Evolutionary conservation across 2,329 filamentous ascomycete genomes (phyloP).

Genomic region (Colletotrichum tabaci): DNA sequence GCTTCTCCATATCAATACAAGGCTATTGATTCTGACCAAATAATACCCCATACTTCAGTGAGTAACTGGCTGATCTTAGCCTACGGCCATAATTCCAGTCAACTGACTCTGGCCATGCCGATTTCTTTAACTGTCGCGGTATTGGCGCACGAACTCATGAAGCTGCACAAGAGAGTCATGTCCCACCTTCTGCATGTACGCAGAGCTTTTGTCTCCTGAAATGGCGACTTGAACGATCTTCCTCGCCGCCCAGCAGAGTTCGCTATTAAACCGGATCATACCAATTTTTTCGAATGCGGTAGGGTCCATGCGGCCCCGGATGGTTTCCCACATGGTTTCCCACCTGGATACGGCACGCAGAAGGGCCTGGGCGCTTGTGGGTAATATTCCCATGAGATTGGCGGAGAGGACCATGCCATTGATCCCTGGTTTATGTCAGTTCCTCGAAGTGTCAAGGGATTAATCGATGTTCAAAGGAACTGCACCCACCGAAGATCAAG

Average conservation of each 20-base stretch:
- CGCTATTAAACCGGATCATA: slow-evolving; percentile 35
- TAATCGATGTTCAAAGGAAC: accelerated
- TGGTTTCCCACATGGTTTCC: slow-evolving; percentile 44
- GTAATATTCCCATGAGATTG: slow-evolving; percentile 41
- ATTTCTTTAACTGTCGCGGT: slow-evolving; percentile 6
- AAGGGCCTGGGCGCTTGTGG: slow-evolving; percentile 26
- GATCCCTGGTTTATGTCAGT: slow-evolving; percentile 24
- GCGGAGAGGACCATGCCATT: slow-evolving; percentile 37
- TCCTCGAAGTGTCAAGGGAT: not conserved
- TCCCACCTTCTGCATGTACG: slow-evolving; percentile 37
- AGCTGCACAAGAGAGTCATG: slow-evolving; percentile 35
- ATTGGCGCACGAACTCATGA: slow-evolving; percentile 36
- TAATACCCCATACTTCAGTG: too few species aligned
- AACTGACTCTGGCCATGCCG: not conserved
- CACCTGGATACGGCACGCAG: slow-evolving; percentile 44
- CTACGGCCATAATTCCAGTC: not conserved
- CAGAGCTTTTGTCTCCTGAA: slow-evolving; percentile 32
- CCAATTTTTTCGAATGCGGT: slow-evolving; percentile 13
- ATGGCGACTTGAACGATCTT: slow-evolving; percentile 33
- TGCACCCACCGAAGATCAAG: slow-evolving; percentile 32
- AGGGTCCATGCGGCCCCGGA: slow-evolving; percentile 5
- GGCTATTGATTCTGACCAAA: too few species aligned
- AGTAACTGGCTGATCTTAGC: too few species aligned
- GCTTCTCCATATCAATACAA: too few species aligned
- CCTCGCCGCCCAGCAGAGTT: slow-evolving; percentile 37